phyloP scores from a whole-genome alignment of 768 basidiomycete species.

The Leccinum rimulosum region DNA sequence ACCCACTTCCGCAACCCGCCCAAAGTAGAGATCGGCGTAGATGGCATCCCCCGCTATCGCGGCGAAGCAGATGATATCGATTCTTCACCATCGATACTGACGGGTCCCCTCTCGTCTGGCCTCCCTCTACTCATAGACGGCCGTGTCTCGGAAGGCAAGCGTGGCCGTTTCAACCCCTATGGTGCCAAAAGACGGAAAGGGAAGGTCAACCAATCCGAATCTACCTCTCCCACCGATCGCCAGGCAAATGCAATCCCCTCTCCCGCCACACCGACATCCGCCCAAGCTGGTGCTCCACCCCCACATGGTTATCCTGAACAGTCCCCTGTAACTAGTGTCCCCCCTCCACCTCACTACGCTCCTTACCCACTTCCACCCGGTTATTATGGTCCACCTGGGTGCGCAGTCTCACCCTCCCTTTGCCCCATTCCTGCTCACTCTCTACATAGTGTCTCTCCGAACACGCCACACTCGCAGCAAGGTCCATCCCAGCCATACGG shows the following conservation, averaged over 20 bases:
- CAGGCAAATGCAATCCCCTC: conserved; percentile 25
- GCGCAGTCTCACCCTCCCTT: conserved; percentile 2
- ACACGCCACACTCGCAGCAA: conserved; percentile 23
- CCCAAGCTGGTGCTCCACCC: conserved; percentile 24
- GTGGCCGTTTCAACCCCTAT: conserved; percentile 47
- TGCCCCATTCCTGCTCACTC: conserved; percentile 14
- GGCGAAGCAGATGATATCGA: conserved; percentile 79
- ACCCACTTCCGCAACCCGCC: conserved; percentile 91
- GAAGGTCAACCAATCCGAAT: conserved; percentile 27
- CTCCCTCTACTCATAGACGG: conserved; percentile 51
- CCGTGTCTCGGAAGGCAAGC: conserved; percentile 42
- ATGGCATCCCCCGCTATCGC: conserved; percentile 79
- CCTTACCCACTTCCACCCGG: conserved; percentile 33
- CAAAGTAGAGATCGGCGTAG: conserved; percentile 79
- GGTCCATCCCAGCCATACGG: conserved; percentile 22
- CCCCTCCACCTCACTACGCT: conserved; percentile 30
- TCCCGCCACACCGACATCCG: conserved; percentile 30
- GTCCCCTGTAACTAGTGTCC: conserved; percentile 21
- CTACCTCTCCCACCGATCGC: conserved; percentile 31
- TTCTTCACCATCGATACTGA: conserved; percentile 37
- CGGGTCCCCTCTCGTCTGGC: conserved; percentile 43
- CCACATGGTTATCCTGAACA: conserved; percentile 30
- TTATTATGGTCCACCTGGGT: conserved; percentile 34
- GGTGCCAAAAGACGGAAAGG: conserved; percentile 40
- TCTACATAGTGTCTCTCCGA: conserved; percentile 19